These are phyloP conservation scores for Pyrus bretschneideri DNA, from an alignment of 306 rosid genomes.

Conservation along the genomic window DNA sequence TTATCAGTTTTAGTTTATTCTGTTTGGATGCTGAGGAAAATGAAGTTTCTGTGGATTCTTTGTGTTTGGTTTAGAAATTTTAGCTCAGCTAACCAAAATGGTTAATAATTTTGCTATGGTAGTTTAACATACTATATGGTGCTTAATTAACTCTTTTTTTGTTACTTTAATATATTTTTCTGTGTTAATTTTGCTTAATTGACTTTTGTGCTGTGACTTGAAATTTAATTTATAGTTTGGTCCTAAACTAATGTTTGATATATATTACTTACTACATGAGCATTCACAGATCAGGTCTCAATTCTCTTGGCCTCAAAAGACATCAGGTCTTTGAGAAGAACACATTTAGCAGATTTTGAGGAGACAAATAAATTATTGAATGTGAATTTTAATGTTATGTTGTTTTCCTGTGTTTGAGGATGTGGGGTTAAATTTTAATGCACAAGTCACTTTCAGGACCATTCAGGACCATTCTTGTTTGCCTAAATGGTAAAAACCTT, in stretches of 20 bases:
- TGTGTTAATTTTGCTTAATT: not conserved
- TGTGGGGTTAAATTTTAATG: slow-evolving; percentile 8
- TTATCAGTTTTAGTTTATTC: slow-evolving; percentile 1
- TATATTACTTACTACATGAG: no score
- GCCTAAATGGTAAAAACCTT: slow-evolving; percentile 25
- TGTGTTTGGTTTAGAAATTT: not conserved
- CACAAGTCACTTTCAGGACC: slow-evolving; percentile 30
- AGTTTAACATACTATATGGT: not conserved
- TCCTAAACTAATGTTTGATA: not conserved
- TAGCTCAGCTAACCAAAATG: slow-evolving; percentile 1
- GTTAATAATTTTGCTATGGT: not conserved
- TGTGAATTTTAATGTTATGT: slow-evolving; percentile 14
- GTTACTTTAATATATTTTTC: not conserved
- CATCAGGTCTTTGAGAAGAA: slow-evolving; percentile 1
- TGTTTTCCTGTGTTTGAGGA: slow-evolving; percentile 17
- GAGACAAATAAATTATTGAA: slow-evolving; percentile 10
- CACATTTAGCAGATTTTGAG: slow-evolving; percentile 22
- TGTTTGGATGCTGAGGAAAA: slow-evolving; percentile 10
- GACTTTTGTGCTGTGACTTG: not conserved
- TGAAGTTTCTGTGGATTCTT: not conserved
- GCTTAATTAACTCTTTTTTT: not conserved
- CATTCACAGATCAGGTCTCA: not conserved
- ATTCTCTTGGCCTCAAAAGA: not conserved
- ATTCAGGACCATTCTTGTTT: slow-evolving; percentile 16
- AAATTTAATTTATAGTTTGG: not conserved